phyloP scores from a whole-genome alignment of 225 moss, liverwort and hornwort species.

The Physcomitrellopsis africana region DNA sequence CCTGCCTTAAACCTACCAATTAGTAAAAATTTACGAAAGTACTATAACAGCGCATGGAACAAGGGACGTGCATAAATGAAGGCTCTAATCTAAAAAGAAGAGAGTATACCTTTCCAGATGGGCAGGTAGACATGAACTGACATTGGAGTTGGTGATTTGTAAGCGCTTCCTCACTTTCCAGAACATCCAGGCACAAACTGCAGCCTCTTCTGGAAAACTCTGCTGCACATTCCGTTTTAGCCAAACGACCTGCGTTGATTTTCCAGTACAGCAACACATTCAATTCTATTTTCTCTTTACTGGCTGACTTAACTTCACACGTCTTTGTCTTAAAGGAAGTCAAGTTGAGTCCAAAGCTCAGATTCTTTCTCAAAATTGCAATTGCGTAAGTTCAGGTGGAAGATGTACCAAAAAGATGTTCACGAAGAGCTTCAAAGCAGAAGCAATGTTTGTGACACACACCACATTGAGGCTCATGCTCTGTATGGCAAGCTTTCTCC shows the following conservation, averaged over 20 bases:
- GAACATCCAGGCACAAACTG: conserved; percentile 47
- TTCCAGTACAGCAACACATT: conserved; percentile 16
- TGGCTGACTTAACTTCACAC: background rate
- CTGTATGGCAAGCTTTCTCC: conserved; percentile 55
- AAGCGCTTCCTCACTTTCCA: conserved; percentile 48
- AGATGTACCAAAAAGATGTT: conserved; percentile 62
- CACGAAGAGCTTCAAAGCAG: conserved; percentile 70
- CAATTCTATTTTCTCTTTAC: background rate
- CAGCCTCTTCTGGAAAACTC: conserved; percentile 63
- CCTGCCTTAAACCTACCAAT: conserved; percentile 36
- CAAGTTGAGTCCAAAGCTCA: conserved; percentile 7
- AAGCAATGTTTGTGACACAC: conserved; percentile 65
- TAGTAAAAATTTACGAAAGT: conserved; percentile 11
- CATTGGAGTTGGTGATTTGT: conserved; percentile 51
- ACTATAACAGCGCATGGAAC: background rate
- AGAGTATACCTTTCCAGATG: conserved; percentile 46
- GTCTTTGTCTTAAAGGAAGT: background rate
- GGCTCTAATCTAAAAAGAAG: background rate
- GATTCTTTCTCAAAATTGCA: background rate
- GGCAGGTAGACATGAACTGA: conserved; percentile 44
- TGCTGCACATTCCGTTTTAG: conserved; percentile 60
- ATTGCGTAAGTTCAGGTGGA: background rate
- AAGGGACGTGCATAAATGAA: background rate
- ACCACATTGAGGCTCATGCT: conserved; percentile 70
- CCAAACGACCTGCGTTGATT: conserved; percentile 53